Percentiles rank a stretch among this genome's conserved stretches.
These are phyloP conservation scores for Komagataella ulmi DNA, from an alignment of 805 yeast species.

Conservation along the genomic window DNA sequence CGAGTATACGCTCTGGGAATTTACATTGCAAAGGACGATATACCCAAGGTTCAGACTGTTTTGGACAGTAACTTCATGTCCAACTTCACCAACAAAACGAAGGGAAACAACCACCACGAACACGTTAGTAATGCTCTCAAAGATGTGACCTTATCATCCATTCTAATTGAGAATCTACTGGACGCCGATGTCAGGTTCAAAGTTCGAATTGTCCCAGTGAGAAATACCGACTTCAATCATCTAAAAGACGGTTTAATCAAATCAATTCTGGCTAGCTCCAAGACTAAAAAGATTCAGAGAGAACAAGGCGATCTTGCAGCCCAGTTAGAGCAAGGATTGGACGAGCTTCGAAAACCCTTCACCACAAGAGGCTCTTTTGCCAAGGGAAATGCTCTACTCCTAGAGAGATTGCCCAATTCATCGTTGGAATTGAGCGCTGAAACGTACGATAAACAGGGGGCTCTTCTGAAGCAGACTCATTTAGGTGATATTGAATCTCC, in stretches of 20 bases:
- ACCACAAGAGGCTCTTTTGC: slow-evolving; percentile 53
- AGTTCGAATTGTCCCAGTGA: slow-evolving; percentile 71
- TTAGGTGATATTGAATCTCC: slow-evolving; percentile 58
- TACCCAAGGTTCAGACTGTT: slow-evolving; percentile 22
- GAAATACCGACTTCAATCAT: slow-evolving; percentile 87
- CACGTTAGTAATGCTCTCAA: slow-evolving; percentile 29
- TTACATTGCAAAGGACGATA: slow-evolving; percentile 56
- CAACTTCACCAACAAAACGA: slow-evolving; percentile 10
- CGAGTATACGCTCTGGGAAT: slow-evolving; percentile 83
- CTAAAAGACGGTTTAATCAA: slow-evolving; percentile 81
- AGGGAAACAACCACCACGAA: slow-evolving; percentile 12
- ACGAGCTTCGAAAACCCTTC: slow-evolving; percentile 51
- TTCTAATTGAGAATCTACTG: slow-evolving; percentile 42
- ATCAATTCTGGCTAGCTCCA: slow-evolving; percentile 57
- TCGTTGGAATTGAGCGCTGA: slow-evolving; percentile 28
- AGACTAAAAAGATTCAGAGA: slow-evolving; percentile 30
- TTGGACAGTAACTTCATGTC: slow-evolving; percentile 29
- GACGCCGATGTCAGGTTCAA: slow-evolving; percentile 47
- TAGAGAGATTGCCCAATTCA: slow-evolving; percentile 41
- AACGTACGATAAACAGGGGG: slow-evolving; percentile 22
- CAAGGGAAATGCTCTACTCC: slow-evolving; percentile 52
- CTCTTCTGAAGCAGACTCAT: slow-evolving; percentile 10
- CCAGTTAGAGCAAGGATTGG: slow-evolving; percentile 43
- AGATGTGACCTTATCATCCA: slow-evolving; percentile 37
- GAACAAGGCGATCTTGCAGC: slow-evolving; percentile 22